Base-by-base conservation (phyloP, 208 protist genomes). In the Leishmania aethiopica region DNA sequence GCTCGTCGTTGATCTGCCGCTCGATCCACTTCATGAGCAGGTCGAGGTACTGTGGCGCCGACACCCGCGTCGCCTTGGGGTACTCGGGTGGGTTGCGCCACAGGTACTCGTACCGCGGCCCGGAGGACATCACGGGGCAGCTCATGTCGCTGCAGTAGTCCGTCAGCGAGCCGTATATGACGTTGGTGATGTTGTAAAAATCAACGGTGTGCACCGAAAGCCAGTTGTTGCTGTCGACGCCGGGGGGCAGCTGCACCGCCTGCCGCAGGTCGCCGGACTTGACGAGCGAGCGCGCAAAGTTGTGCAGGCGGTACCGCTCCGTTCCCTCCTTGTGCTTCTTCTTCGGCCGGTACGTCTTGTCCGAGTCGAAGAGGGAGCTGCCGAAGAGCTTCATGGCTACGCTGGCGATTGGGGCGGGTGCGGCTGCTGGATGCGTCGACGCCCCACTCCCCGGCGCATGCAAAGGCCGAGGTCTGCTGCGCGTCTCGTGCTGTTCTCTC, bases 181-280 rank as follows among this genome's bases (percentile, higher is more conserved):
- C 94, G 82, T 99, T 99, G 11, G 99, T 99, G 78, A 99, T 99
- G 92, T 99, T 99, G 94, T 99, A 99, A 85, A 99, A 99, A 84
- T 99, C 99, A 6, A 99, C 95, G 2, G 98, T 99, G 88, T 99
- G 98, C 8, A 99, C 97, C 5, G 98, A 99, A 17, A 99, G 91
- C 99, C 99, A 99, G 85, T 99, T 97, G 85, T 99, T 97, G 25
- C 98, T 70, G 79, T 99, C 98, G 70, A 99, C 99, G 22, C 98
- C 96, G 17, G 94, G 89, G 22, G 99, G 99, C 3, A 99, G 89
- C 57, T 93, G 87, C 25, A 99, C 99, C 0, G 98, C 98, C 53
- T 97, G 93, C 53, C 90, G 94, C 42, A 99, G 88, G 84, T 99
- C 97, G n/a, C 98, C 98, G 5, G 93, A 96, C 45, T 90, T 93